Percentiles rank a stretch among this genome's conserved stretches.
These are phyloP conservation scores for Penicillium sp. DNA, from an alignment of 2,329 filamentous ascomycete genomes.

Conservation along the genomic window DNA sequence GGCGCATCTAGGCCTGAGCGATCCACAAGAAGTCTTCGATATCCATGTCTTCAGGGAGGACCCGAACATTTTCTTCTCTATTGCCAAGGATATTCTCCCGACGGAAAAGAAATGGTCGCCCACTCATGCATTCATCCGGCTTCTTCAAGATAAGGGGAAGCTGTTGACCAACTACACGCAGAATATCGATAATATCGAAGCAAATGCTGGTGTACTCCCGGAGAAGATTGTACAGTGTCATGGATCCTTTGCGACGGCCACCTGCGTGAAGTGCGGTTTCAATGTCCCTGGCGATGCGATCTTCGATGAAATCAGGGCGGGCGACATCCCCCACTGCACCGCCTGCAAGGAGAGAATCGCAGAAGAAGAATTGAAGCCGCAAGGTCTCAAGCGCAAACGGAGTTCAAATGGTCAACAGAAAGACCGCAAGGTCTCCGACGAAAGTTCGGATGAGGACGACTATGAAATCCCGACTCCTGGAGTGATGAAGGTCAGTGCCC, in stretches of 20 bases:
- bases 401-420: constrained; percentile 40
- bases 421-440: constrained; percentile 49
- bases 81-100: constrained; percentile 84
- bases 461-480: constrained; percentile 61
- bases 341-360: constrained; percentile 54
- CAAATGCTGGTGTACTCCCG: constrained; percentile 68
- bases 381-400: constrained; percentile 47
- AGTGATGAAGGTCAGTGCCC: constrained; percentile 60
- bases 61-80: constrained; percentile 79
- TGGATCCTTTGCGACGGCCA: constrained; percentile 86
- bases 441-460: constrained; percentile 50
- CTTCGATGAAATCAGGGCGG: constrained; percentile 67
- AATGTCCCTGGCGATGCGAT: constrained; percentile 67
- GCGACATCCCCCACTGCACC: constrained; percentile 68
- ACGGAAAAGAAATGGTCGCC: constrained; percentile 72
- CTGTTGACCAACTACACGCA: constrained; percentile 96
- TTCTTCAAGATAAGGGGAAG: constrained; percentile 79
- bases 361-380: constrained; percentile 34
- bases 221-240: constrained; percentile 91
- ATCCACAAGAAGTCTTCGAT: constrained; percentile 93
- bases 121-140: constrained; percentile 84
- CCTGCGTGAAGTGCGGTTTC: constrained; percentile 72
- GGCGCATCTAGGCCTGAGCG: constrained; percentile 63
- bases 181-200: constrained; percentile 95
- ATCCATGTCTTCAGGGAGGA: constrained; percentile 78